These are phyloP conservation scores for Fistulina hepatica DNA, from an alignment of 1,284 basidiomycete species.

Conservation along the genomic window DNA sequence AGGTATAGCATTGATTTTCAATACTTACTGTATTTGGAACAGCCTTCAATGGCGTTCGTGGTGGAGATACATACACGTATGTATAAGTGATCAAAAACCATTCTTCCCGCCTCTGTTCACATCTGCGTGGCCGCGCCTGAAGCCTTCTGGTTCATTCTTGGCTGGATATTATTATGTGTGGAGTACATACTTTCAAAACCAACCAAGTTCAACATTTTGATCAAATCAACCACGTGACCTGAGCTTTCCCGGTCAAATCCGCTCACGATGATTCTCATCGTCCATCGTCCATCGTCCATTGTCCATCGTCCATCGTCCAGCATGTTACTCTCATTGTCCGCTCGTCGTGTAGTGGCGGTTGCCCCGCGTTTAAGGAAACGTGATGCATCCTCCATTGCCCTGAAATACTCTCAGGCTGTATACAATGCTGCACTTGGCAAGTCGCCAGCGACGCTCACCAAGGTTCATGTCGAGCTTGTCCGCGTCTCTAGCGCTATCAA, in stretches of 20 bases:
- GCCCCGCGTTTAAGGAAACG: constrained; percentile 46
- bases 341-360: constrained; percentile 29
- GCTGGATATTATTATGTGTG: too few relatives aligned
- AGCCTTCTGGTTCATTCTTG: too few relatives aligned
- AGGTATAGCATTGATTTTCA: too few relatives aligned
- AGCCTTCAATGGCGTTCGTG: too few relatives aligned
- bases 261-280: constrained; percentile 15
- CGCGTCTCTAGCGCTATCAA: constrained; percentile 58
- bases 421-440: constrained; percentile 88
- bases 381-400: constrained; percentile 61
- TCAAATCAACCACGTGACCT: constrained; percentile 1
- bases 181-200: too few relatives aligned
- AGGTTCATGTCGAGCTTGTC: constrained; percentile 77
- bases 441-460: constrained; percentile 67
- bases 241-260: constrained; percentile 19
- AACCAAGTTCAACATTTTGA: background rate
- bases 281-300: constrained; percentile 25
- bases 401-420: constrained; percentile 92
- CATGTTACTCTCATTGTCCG: constrained; percentile 8
- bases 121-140: too few relatives aligned
- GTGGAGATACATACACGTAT: too few relatives aligned
- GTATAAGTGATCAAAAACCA: too few relatives aligned
- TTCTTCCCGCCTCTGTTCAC: too few relatives aligned
- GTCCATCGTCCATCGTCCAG: constrained; percentile 34
- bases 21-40: too few relatives aligned